Evolutionary conservation across 768 basidiomycete genomes (phyloP).

Genomic region (Mycena belliarum): DNA sequence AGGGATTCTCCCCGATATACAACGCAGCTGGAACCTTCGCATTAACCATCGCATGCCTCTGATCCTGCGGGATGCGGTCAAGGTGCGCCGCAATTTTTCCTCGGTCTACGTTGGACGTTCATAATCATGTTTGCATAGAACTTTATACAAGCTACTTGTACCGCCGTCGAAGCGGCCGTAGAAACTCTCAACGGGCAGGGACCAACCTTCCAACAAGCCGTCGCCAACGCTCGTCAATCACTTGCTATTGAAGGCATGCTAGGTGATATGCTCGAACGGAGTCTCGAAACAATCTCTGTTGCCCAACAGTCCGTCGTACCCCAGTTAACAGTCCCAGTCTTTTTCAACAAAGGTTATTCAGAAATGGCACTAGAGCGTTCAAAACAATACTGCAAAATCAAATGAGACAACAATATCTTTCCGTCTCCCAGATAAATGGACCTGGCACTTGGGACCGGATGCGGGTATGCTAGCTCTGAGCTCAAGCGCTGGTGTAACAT

Average conservation of each 20-base stretch:
- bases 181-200: background rate
- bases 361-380: slow-evolving; percentile 8
- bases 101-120: background rate
- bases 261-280: background rate
- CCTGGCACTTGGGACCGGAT: background rate
- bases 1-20: slow-evolving; percentile 2
- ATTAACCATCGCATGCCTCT: slow-evolving; percentile 7
- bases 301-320: background rate
- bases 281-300: background rate
- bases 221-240: background rate
- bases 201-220: background rate
- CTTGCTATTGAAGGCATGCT: background rate
- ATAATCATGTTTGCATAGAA: background rate
- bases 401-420: background rate
- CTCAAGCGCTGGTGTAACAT: too few species aligned
- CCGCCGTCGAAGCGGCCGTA: background rate
- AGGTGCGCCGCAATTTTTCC: too few species aligned
- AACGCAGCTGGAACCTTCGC: background rate
- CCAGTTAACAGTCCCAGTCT: background rate
- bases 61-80: background rate
- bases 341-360: background rate
- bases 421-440: background rate
- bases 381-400: background rate
- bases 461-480: slow-evolving; percentile 6
- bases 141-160: background rate